Conservation (phyloP, 768 basidiomycete species). For the Lactifluus piperatus region DNA sequence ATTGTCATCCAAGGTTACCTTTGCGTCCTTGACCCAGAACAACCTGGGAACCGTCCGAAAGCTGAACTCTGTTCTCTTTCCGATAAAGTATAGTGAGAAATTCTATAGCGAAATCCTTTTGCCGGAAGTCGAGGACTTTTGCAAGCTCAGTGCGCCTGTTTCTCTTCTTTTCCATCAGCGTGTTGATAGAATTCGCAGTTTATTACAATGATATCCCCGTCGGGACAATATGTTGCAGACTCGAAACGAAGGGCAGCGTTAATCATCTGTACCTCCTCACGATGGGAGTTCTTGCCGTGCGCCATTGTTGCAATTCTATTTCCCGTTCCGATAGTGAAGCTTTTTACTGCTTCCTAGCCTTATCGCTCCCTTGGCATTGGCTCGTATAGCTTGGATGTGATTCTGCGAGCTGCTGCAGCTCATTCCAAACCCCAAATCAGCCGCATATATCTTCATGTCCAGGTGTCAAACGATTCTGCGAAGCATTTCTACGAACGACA, state of each 20-base stretch:
- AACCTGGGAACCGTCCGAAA: slow-evolving; percentile 69
- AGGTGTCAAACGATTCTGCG: slow-evolving; percentile 69
- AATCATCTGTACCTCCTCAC: slow-evolving; percentile 78
- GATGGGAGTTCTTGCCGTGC: slow-evolving; percentile 82
- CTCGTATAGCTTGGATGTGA: slow-evolving; percentile 57
- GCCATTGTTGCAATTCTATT: slow-evolving; percentile 22
- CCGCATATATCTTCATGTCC: slow-evolving; percentile 78
- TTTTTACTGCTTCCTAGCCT: slow-evolving; percentile 40
- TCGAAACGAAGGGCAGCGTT: slow-evolving; percentile 57
- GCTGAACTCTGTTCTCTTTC: slow-evolving; percentile 73
- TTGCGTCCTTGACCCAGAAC: slow-evolving; percentile 67
- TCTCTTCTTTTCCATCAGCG: slow-evolving; percentile 2
- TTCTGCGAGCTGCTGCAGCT: slow-evolving; percentile 53
- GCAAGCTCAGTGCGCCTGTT: slow-evolving; percentile 68
- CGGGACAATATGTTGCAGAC: slow-evolving; percentile 78
- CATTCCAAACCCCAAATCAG: slow-evolving; percentile 54
- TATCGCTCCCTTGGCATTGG: slow-evolving; percentile 77
- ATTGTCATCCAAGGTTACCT: slow-evolving; percentile 44
- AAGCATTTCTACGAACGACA: slow-evolving; percentile 79
- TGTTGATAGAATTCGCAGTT: slow-evolving; percentile 37
- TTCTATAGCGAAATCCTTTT: slow-evolving; percentile 77
- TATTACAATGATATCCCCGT: slow-evolving; percentile 92
- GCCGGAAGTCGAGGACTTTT: slow-evolving; percentile 76
- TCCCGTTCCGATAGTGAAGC: neutral
- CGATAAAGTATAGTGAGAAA: slow-evolving; percentile 81